Base-by-base conservation (phyloP, 306 rosid genomes). In the Mucuna pruriens region DNA sequence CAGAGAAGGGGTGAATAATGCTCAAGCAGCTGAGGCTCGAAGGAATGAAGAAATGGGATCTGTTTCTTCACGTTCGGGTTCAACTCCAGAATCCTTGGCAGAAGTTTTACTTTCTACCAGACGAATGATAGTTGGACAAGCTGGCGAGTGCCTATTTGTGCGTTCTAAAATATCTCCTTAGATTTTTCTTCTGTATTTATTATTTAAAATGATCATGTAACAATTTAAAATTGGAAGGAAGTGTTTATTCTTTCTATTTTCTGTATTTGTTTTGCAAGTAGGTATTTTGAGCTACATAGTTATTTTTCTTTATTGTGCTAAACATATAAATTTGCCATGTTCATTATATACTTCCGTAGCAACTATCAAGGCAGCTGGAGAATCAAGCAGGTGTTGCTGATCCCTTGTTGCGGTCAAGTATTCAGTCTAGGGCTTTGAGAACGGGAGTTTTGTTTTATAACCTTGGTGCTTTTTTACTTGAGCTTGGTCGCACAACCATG, bases 401-500 rank as follows among this genome's bases (percentile, higher is more conserved):
- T 87, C 79, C 90, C 64, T 60, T 83, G 16, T 42, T 58, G 85
- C 89, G 99, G 76, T 81, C 81, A 88, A 86, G 77, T 77, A 78
- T 83, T 68, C 98, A 96, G 75, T 83, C 95, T 39, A 83, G 75
- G 78, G 94, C 93, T 45, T 71, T 61, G 87, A 90, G 95, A 83
- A 90, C 85, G 33, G 99, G 99, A 86, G 76, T 81, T 33, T 73
- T 86, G 69, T 83, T 90, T 77, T 89, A 96, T 83, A 92, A 92
- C 86, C 91, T 96, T 39, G 99, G 99, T 78, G 98, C 97, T 48
- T 86, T 87, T 85, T 85, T 96, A 54, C 98, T 96, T 51, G 98
- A 96, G 93, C 98, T 96, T 81, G 98, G 99, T 75, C 98, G 99
- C 38, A 94, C 99, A 44, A 86, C 91, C 80, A 90, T 94, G 91